Base-by-base conservation (phyloP, 2,329 filamentous ascomycete species). In the Nemania sp. region DNA sequence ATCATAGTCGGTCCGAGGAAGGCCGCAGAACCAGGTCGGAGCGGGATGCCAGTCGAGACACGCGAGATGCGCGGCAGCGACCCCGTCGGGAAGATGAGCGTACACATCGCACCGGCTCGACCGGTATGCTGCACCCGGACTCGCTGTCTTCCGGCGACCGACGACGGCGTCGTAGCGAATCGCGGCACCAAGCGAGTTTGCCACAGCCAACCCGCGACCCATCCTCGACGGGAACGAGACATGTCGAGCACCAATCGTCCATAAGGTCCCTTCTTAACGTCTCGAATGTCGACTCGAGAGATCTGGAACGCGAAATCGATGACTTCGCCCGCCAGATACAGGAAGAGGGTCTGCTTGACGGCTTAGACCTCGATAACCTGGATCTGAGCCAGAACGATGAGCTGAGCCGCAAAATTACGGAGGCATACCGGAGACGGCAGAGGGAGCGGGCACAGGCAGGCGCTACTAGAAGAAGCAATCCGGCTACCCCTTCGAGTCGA, bases 251-350 rank as follows among this genome's bases (percentile, higher is more conserved):
- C 71, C 94, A 98, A 77, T 89, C 92, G 0, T 97, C 92, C 60
- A 79, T 98, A 65, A 82, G 93, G 54, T 96, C 91, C 10, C 78
- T 98, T 60, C 87, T 98, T 60, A 93, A 91, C 70, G 85, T 88
- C 4, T 90, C 90, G 0, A 90, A 93, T 64, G 82, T 91, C 59
- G 90, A 90, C 67, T 87, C 89, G 47, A 83, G 87, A 18, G 90
- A 94, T 66, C 88, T 96, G 68, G 90, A 97, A 72, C 87, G 90
- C 62, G 92, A 97, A 72, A 96, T 97, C 60, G 85, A 95, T 67
- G 92, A 95, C 62, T 96, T 97, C 69, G 85, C 96, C 67, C 86
- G 91, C 45, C 92, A 96, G 72, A 97, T 96, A 60, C 84, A 93
- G 67, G 89, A 94, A 65, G 92, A 97, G 71, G 92, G 94, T 0